Percentiles rank a stretch among this genome's conserved stretches.
Conservation (phyloP, 2,329 filamentous ascomycete genomes). For the Fusarium pilosicola region DNA sequence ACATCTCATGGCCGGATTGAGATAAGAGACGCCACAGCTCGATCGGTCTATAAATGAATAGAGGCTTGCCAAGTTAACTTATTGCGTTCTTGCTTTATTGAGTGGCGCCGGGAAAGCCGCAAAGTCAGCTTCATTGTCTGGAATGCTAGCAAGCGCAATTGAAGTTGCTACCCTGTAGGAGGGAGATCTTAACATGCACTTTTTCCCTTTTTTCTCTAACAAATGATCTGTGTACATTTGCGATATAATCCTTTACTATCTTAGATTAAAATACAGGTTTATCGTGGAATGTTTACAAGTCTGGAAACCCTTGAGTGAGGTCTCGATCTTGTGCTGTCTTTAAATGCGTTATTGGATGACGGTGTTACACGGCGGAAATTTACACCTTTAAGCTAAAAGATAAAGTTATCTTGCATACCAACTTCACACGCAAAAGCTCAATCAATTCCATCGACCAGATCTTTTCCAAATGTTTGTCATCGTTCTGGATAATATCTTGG, state of each 20-base stretch:
- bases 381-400: neutral
- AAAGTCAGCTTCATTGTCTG: neutral
- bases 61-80: rapidly evolving
- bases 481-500: rapidly evolving
- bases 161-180: neutral
- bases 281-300: rapidly evolving
- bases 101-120: neutral
- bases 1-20: neutral
- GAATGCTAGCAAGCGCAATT: neutral
- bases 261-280: rapidly evolving
- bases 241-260: rapidly evolving
- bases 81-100: neutral
- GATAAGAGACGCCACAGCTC: neutral
- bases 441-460: rapidly evolving
- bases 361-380: neutral
- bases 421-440: rapidly evolving
- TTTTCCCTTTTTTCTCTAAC: rapidly evolving
- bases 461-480: rapidly evolving
- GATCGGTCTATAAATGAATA: neutral
- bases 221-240: rapidly evolving
- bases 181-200: rapidly evolving
- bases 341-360: rapidly evolving
- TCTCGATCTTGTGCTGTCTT: rapidly evolving
- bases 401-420: neutral
- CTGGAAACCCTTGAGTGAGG: rapidly evolving